These are phyloP conservation scores for Wickerhamiella alocasiicola DNA, from an alignment of 805 yeast species.

Conservation along the genomic window DNA sequence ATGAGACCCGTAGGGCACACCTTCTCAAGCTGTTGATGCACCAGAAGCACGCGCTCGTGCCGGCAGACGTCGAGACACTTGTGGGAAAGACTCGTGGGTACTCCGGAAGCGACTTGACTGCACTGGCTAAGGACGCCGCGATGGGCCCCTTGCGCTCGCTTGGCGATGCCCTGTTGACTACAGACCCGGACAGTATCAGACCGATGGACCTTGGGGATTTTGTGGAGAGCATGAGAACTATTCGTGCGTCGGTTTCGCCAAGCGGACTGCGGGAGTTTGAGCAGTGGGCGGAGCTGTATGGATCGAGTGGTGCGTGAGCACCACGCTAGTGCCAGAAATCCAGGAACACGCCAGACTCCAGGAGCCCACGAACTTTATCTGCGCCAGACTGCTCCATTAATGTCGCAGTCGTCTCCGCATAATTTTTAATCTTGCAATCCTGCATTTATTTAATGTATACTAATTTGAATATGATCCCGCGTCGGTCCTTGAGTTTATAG, in stretches of 20 bases:
- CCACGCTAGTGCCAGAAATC: too few species aligned
- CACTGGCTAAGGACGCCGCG: constrained; percentile 91
- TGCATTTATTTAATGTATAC: too few species aligned
- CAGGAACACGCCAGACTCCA: too few species aligned
- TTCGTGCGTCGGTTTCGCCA: constrained; percentile 76
- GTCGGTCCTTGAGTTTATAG: too few species aligned
- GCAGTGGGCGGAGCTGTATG: constrained; percentile 77
- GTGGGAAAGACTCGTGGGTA: constrained; percentile 62
- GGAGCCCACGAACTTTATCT: too few species aligned
- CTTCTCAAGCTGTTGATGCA: constrained; percentile 50
- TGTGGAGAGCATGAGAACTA: constrained; percentile 56
- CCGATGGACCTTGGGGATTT: constrained; percentile 67
- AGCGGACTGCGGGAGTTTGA: constrained; percentile 74
- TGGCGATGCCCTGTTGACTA: constrained; percentile 66
- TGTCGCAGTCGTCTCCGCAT: too few species aligned
- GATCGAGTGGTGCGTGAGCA: constrained; percentile 78
- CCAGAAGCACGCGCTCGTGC: constrained; percentile 60
- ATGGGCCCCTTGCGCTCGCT: constrained; percentile 91
- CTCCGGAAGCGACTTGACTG: constrained; percentile 90
- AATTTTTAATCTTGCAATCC: too few species aligned
- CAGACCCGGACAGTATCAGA: constrained; percentile 63
- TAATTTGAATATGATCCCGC: too few species aligned
- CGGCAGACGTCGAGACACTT: constrained; percentile 47
- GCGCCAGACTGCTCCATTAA: too few species aligned
- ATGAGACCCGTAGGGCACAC: constrained; percentile 65